Evolutionary conservation across 2,329 filamentous ascomycete species (phyloP).

Genomic region (Passalora sequoiae): DNA sequence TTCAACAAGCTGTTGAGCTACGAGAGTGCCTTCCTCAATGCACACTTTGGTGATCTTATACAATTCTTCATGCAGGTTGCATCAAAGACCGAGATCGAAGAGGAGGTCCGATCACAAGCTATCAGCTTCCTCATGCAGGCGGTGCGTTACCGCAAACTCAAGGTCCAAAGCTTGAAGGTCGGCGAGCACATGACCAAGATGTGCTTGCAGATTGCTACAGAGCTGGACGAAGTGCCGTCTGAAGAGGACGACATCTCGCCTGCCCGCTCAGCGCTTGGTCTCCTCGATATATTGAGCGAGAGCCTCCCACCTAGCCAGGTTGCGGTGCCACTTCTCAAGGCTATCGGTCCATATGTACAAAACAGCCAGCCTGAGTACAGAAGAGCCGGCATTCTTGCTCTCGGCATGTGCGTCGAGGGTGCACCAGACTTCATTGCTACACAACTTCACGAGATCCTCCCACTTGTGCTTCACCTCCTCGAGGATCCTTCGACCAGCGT

Average conservation of each 20-base stretch:
- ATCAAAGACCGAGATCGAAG: slow-evolving; percentile 68
- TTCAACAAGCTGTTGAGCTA: slow-evolving; percentile 93
- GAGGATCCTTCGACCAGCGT: slow-evolving; percentile 80
- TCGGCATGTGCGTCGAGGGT: slow-evolving; percentile 92
- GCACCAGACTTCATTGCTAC: slow-evolving; percentile 96
- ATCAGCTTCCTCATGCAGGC: slow-evolving; percentile 91
- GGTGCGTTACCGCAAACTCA: slow-evolving; percentile 87
- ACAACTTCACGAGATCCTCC: slow-evolving; percentile 80
- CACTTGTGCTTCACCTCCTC: slow-evolving; percentile 75
- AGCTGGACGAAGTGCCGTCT: slow-evolving; percentile 67
- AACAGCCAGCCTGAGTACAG: slow-evolving; percentile 71
- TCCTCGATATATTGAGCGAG: slow-evolving; percentile 83
- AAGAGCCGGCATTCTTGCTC: slow-evolving; percentile 82
- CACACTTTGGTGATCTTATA: slow-evolving; percentile 83
- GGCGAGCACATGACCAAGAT: slow-evolving; percentile 83
- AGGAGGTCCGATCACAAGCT: slow-evolving; percentile 83
- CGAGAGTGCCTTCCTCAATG: slow-evolving; percentile 75
- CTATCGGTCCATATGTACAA: slow-evolving; percentile 75
- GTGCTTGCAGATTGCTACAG: slow-evolving; percentile 81
- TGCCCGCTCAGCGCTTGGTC: slow-evolving; percentile 73
- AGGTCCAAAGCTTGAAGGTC: slow-evolving; percentile 85
- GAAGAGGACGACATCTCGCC: slow-evolving; percentile 84
- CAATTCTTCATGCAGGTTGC: slow-evolving; percentile 90
- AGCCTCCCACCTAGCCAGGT: slow-evolving; percentile 90
- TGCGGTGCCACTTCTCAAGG: slow-evolving; percentile 82